phyloP scores from a whole-genome alignment of 2,329 filamentous ascomycete genomes.

The Raffaelea albimanens region DNA sequence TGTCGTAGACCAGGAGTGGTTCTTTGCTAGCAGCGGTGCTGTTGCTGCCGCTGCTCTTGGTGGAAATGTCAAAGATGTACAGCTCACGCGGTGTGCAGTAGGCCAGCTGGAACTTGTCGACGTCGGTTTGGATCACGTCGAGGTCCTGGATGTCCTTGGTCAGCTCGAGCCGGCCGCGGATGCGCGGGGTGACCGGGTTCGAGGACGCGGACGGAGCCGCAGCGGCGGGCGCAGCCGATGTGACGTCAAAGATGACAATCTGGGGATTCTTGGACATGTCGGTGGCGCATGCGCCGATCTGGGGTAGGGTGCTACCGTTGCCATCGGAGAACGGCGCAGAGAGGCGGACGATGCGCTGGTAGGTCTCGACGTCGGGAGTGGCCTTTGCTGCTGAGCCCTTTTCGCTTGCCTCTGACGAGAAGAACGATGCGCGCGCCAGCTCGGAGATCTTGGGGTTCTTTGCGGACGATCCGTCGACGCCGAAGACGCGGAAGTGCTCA shows the following conservation, averaged over 20 bases:
- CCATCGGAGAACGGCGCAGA: conserved; percentile 36
- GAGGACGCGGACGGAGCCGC: conserved; percentile 16
- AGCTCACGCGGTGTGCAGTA: conserved; percentile 74
- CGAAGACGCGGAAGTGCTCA: conserved; percentile 72
- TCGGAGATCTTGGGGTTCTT: conserved; percentile 33
- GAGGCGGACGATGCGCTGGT: conserved; percentile 51
- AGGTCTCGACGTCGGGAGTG: conserved; percentile 37
- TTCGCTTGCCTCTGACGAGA: conserved; percentile 29
- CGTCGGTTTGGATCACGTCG: conserved; percentile 55
- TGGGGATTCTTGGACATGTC: conserved; percentile 68
- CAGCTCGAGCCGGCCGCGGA: conserved; percentile 40
- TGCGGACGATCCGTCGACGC: conserved; percentile 34
- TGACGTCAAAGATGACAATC: conserved; percentile 69
- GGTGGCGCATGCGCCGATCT: conserved; percentile 70
- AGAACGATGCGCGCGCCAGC: conserved; percentile 42
- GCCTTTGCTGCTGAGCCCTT: neutral
- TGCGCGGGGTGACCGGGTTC: conserved; percentile 24
- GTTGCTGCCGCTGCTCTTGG: conserved; percentile 26
- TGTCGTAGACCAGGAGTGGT: conserved; percentile 44
- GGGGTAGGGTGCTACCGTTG: conserved; percentile 28
- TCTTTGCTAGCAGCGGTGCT: conserved; percentile 20
- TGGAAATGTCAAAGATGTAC: conserved; percentile 51
- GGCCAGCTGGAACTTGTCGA: conserved; percentile 58
- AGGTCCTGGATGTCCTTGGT: conserved; percentile 56
- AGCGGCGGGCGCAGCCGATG: conserved; percentile 39